Evolutionary conservation across 164 flowering plant species (phyloP).

Genomic region (Tetrastigma voinierianum): DNA sequence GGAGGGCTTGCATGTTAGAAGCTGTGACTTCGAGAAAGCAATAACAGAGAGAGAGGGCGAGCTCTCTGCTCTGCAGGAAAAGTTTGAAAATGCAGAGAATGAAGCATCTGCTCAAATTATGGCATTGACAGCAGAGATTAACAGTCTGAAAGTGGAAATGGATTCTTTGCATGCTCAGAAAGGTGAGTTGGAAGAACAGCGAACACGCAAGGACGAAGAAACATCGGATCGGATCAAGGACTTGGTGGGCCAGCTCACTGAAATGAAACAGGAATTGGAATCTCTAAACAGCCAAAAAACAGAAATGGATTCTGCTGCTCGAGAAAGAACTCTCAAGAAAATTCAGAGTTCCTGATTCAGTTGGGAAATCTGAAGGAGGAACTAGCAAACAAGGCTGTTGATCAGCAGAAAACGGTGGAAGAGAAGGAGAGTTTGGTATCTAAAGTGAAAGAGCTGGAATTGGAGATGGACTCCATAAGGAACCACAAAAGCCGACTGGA

Average conservation of each 20-base stretch:
- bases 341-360: conserved; percentile 14
- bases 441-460: conserved; percentile 24
- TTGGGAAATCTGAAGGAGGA: conserved; percentile 33
- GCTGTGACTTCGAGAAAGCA: conserved; percentile 31
- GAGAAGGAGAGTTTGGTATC: conserved; percentile 26
- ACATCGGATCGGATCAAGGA: conserved; percentile 24
- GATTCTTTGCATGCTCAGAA: conserved; percentile 31
- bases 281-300: conserved; percentile 29
- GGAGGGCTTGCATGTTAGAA: conserved; percentile 21
- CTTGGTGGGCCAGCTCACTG: conserved; percentile 22
- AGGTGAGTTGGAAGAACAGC: conserved; percentile 23
- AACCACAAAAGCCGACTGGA: conserved; percentile 7
- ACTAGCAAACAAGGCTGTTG: conserved; percentile 18
- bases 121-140: conserved; percentile 23
- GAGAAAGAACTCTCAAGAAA: conserved; percentile 32
- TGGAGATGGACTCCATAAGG: conserved; percentile 24
- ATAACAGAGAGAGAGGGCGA: conserved; percentile 32
- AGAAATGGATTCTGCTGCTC: conserved; percentile 34
- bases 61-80: conserved; percentile 30
- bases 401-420: conserved; percentile 22
- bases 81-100: conserved; percentile 17
- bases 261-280: conserved; percentile 27
- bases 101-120: conserved; percentile 32
- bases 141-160: conserved; percentile 29
- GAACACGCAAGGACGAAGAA: conserved; percentile 26